Percentiles rank a stretch among this genome's conserved stretches.
These are phyloP conservation scores for Puccinia hordei DNA, from an alignment of 1,284 basidiomycete species.

Conservation along the genomic window DNA sequence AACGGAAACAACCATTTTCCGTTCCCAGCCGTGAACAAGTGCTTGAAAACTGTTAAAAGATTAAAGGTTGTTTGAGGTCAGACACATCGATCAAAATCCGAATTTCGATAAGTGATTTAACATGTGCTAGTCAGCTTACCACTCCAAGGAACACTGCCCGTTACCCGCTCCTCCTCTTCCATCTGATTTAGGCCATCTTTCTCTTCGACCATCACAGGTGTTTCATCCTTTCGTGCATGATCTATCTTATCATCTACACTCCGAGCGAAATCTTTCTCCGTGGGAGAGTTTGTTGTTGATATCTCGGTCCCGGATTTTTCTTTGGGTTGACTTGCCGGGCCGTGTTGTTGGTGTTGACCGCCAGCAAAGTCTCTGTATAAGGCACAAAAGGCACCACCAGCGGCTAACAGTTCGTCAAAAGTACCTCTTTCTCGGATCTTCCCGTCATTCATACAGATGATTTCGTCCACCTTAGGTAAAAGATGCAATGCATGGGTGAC, in stretches of 20 bases:
- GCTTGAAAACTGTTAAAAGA: constrained; percentile 65
- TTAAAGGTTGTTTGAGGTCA: not conserved
- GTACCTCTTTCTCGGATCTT: constrained; percentile 75
- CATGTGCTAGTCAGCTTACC: not conserved
- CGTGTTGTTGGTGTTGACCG: constrained; percentile 55
- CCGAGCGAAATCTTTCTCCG: constrained; percentile 55
- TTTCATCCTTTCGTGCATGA: constrained; percentile 59
- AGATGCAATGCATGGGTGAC: constrained; percentile 34
- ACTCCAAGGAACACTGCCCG: constrained; percentile 13
- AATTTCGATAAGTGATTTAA: not conserved
- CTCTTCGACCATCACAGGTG: constrained; percentile 69
- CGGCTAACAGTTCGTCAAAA: constrained; percentile 69
- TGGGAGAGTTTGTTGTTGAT: constrained; percentile 33
- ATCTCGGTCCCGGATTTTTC: constrained; percentile 58
- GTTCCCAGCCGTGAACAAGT: constrained; percentile 70
- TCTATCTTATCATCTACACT: constrained; percentile 55
- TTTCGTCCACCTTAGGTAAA: constrained; percentile 59
- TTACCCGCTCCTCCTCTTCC: constrained; percentile 24
- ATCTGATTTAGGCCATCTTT: constrained; percentile 4
- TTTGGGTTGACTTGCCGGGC: not conserved
- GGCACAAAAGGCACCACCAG: constrained; percentile 69
- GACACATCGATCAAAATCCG: not conserved
- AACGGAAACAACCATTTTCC: constrained; percentile 67
- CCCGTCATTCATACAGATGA: constrained; percentile 70
- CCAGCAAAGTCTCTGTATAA: constrained; percentile 72